These are phyloP conservation scores for Serendipita indica DNA, from an alignment of 768 basidiomycete species.

Conservation along the genomic window DNA sequence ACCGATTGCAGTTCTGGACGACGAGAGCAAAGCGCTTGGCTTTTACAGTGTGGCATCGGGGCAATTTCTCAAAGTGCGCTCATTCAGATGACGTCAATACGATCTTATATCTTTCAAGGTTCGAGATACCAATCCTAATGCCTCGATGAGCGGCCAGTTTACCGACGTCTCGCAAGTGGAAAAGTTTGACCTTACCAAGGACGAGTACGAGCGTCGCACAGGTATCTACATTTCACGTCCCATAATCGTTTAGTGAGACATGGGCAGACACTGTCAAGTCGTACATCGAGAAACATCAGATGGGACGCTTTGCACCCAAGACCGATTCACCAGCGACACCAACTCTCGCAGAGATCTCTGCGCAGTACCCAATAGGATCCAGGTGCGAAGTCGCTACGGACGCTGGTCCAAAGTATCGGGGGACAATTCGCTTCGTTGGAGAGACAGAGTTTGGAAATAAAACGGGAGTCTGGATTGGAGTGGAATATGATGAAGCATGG, in stretches of 20 bases:
- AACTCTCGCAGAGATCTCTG: conserved; percentile 12
- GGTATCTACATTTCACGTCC: conserved; percentile 31
- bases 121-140: conserved; percentile 59
- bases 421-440: conserved; percentile 77
- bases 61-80: conserved; percentile 65
- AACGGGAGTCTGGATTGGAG: conserved; percentile 66
- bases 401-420: conserved; percentile 53
- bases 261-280: conserved; percentile 83
- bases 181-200: conserved; percentile 77
- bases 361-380: conserved; percentile 44
- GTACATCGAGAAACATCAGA: conserved; percentile 72
- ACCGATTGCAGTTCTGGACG: conserved; percentile 37
- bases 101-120: conserved; percentile 35
- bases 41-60: conserved; percentile 61
- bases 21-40: conserved; percentile 54
- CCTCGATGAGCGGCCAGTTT: conserved; percentile 64
- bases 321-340: conserved; percentile 23
- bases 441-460: conserved; percentile 56
- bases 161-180: conserved; percentile 76
- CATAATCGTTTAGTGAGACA: conserved; percentile 4
- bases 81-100: not conserved
- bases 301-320: conserved; percentile 72
- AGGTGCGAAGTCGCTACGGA: conserved; percentile 74
- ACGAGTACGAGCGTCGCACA: conserved; percentile 64
- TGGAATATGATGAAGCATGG: conserved; percentile 90